Conservation (phyloP, 495 filamentous ascomycete species). For the Astrothelium macrocarpum region DNA sequence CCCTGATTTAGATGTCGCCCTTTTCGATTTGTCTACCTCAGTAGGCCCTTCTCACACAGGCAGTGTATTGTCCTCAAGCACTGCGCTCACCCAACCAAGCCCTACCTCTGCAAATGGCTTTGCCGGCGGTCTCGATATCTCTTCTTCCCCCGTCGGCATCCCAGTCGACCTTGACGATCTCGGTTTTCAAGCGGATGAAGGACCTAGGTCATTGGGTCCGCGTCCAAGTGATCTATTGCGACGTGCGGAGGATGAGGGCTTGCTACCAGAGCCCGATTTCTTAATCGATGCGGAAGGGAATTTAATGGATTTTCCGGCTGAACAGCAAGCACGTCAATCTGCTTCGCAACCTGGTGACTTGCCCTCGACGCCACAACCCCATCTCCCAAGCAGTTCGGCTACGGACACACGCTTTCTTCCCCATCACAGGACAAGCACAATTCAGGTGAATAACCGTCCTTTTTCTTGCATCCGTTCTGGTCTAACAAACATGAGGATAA, state of each 20-base stretch:
- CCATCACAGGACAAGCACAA: slow-evolving; percentile 24
- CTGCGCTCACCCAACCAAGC: slow-evolving; percentile 27
- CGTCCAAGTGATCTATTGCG: background rate
- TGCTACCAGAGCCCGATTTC: slow-evolving; percentile 54
- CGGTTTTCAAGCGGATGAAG: slow-evolving; percentile 28
- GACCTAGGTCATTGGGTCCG: slow-evolving; percentile 17
- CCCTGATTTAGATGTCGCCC: slow-evolving; percentile 46
- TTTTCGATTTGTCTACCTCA: slow-evolving; percentile 27
- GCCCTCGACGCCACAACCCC: background rate
- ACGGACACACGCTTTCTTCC: slow-evolving; percentile 29
- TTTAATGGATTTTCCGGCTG: slow-evolving; percentile 33
- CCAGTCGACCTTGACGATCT: slow-evolving; percentile 29
- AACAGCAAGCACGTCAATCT: slow-evolving; percentile 7
- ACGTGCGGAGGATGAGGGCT: slow-evolving; percentile 39
- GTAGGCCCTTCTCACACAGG: slow-evolving; percentile 29
- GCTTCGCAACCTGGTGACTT: background rate
- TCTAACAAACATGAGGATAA: background rate
- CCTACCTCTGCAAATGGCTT: slow-evolving; percentile 22
- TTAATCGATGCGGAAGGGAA: slow-evolving; percentile 57
- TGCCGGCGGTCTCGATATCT: slow-evolving; percentile 25
- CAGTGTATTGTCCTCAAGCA: slow-evolving; percentile 24
- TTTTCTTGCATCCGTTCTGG: background rate
- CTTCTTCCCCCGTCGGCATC: slow-evolving; percentile 20
- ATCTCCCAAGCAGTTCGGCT: slow-evolving; percentile 33
- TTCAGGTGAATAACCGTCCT: background rate